phyloP scores from a whole-genome alignment of 2,329 filamentous ascomycete species.

The Aspergillus tanneri region DNA sequence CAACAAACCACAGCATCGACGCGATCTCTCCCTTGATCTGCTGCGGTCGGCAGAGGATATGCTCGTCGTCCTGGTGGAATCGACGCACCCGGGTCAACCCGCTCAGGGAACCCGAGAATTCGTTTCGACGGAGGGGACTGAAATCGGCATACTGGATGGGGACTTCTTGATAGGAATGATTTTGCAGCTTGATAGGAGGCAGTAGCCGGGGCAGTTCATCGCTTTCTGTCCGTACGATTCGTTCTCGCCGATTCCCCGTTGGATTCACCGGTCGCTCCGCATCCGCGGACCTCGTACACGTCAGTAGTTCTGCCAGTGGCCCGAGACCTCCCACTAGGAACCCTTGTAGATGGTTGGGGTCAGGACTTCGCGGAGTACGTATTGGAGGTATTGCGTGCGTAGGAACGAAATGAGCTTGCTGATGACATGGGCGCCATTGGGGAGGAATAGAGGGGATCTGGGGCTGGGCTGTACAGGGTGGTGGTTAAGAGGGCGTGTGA shows the following conservation, averaged over 20 bases:
- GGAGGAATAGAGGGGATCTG: constrained; percentile 80
- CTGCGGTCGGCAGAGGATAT: constrained; percentile 80
- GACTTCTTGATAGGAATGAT: constrained; percentile 74
- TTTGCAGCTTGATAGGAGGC: constrained; percentile 71
- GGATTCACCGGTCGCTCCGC: constrained; percentile 48
- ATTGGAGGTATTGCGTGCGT: constrained; percentile 77
- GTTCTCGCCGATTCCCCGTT: constrained; percentile 56
- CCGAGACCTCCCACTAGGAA: constrained; percentile 79
- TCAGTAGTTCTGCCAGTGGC: constrained; percentile 87
- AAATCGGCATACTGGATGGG: constrained; percentile 86
- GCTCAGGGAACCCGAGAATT: constrained; percentile 75
- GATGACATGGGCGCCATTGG: constrained; percentile 77
- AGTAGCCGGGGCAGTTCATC: constrained; percentile 92
- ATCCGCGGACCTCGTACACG: constrained; percentile 75
- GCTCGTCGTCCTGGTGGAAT: constrained; percentile 88
- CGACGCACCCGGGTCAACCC: constrained; percentile 80
- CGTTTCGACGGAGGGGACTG: constrained; percentile 81
- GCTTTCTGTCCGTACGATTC: constrained; percentile 82
- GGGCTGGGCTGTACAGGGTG: constrained; percentile 77
- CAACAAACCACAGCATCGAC: constrained; percentile 71
- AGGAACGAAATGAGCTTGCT: constrained; percentile 80
- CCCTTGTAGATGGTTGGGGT: constrained; percentile 91
- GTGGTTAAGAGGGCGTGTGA: constrained; percentile 74
- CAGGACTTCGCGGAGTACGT: constrained; percentile 85
- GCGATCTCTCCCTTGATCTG: constrained; percentile 75